These are phyloP conservation scores for Thielaviopsis populi DNA, from an alignment of 2,329 filamentous ascomycete genomes.

Conservation along the genomic window DNA sequence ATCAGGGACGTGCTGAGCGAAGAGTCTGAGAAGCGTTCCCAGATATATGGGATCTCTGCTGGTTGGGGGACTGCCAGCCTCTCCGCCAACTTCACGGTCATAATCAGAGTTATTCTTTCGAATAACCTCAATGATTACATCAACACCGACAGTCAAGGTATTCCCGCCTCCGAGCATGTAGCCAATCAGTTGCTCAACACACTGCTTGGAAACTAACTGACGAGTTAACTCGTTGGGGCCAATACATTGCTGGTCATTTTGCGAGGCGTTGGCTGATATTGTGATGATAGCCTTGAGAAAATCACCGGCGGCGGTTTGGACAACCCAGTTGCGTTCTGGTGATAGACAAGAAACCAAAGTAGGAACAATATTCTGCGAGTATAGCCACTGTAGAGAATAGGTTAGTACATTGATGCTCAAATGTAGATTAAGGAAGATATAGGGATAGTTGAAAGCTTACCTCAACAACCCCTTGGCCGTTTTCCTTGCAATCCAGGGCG, in stretches of 20 bases:
- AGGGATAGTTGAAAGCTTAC: constrained; percentile 36
- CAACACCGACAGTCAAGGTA: constrained; percentile 85
- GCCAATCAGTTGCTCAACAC: constrained; percentile 67
- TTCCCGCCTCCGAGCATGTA: constrained; percentile 93
- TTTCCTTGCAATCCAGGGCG: constrained; percentile 82
- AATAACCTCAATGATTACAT: constrained; percentile 96
- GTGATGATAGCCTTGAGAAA: constrained; percentile 98
- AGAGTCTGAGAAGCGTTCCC: constrained; percentile 73
- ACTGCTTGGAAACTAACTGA: constrained; percentile 76
- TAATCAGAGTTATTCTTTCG: constrained; percentile 99
- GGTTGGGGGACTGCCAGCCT: constrained; percentile 64
- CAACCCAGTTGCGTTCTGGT: constrained; percentile 70
- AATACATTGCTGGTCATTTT: constrained; percentile 97
- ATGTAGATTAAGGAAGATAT: not conserved
- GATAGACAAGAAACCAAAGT: constrained; percentile 74
- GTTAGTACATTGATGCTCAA: not conserved
- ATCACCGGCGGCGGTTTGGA: constrained; percentile 91
- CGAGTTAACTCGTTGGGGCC: constrained; percentile 93
- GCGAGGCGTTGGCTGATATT: constrained; percentile 93
- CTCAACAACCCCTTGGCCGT: constrained; percentile 84
- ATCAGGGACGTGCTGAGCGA: constrained; percentile 79
- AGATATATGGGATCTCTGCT: constrained; percentile 90
- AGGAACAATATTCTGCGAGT: constrained; percentile 75
- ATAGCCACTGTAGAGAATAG: constrained; percentile 57
- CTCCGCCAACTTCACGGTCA: constrained; percentile 76